A percentile compares a stretch with the other conserved stretches of the same genome.
Conservation (phyloP, 2,329 filamentous ascomycete genomes). For the Colletotrichum camelliae region DNA sequence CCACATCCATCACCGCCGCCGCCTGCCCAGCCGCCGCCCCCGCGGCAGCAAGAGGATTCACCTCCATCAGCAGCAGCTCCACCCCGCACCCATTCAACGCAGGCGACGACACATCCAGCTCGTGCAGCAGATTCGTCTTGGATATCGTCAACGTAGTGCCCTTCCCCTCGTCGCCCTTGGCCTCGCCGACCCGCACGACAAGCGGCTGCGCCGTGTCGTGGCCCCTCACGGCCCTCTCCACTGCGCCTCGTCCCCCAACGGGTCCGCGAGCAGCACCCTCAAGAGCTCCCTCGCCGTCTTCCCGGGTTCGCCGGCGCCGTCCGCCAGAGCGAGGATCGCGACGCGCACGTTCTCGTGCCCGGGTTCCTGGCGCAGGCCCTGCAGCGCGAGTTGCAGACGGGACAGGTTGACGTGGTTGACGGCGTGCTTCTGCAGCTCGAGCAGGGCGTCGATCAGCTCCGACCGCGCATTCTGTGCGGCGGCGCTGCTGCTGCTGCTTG, state of each 20-base stretch:
- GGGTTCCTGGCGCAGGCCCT: conserved; percentile 62
- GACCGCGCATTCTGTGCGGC: conserved; percentile 40
- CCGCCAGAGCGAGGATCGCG: conserved; percentile 57
- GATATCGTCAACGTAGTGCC: conserved; percentile 22
- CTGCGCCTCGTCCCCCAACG: conserved; percentile 62
- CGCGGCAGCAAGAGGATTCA: conserved; percentile 49
- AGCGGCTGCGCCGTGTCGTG: conserved; percentile 61
- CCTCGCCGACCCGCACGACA: conserved; percentile 55
- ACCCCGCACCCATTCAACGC: conserved; percentile 65
- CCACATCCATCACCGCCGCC: conserved; percentile 42
- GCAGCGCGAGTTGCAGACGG: conserved; percentile 72
- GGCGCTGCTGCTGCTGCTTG: not conserved
- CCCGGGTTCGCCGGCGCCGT: conserved; percentile 38
- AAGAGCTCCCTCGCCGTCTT: conserved; percentile 68
- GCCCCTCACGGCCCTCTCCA: conserved; percentile 68
- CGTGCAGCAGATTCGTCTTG: conserved; percentile 50
- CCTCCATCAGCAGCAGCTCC: conserved; percentile 66
- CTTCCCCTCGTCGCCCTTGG: not conserved
- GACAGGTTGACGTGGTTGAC: conserved; percentile 71
- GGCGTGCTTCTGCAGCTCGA: conserved; percentile 65
- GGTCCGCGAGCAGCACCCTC: conserved; percentile 73
- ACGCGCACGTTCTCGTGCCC: conserved; percentile 65
- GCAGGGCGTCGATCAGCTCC: conserved; percentile 65
- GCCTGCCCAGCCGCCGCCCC: conserved; percentile 42
- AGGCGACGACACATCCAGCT: conserved; percentile 68